These are phyloP conservation scores for Gyrodon lividus DNA, from an alignment of 768 basidiomycete species.

Conservation along the genomic window DNA sequence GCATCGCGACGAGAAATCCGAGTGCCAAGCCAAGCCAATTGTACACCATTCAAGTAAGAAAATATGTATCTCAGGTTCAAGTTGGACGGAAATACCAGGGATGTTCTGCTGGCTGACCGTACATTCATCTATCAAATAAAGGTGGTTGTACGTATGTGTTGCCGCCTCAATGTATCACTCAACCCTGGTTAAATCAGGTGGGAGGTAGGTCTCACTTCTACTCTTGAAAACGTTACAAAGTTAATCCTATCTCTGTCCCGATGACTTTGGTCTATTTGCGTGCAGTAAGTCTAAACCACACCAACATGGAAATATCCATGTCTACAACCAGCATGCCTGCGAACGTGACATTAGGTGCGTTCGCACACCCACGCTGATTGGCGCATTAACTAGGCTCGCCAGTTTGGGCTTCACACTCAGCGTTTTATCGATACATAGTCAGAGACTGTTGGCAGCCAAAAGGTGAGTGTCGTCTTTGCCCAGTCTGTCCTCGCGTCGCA, in stretches of 20 bases:
- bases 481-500: too few relatives aligned
- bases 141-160: background rate
- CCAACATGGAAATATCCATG: background rate
- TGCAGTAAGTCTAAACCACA: background rate
- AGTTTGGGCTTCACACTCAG: background rate
- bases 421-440: background rate
- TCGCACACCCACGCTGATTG: slow-evolving; percentile 2
- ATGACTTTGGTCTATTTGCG: background rate
- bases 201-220: background rate
- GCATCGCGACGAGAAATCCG: background rate
- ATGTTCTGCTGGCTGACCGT: background rate
- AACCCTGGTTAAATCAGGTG: background rate
- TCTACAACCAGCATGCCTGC: background rate
- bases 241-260: background rate
- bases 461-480: too few relatives aligned
- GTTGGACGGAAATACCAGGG: background rate
- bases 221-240: background rate
- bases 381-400: background rate
- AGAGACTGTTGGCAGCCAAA: background rate
- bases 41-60: background rate
- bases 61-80: background rate
- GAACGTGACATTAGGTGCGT: background rate
- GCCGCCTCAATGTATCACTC: background rate
- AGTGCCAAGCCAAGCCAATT: background rate
- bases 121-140: background rate